phyloP scores from a whole-genome alignment of 768 basidiomycete species.

The Lactarius sp. region DNA sequence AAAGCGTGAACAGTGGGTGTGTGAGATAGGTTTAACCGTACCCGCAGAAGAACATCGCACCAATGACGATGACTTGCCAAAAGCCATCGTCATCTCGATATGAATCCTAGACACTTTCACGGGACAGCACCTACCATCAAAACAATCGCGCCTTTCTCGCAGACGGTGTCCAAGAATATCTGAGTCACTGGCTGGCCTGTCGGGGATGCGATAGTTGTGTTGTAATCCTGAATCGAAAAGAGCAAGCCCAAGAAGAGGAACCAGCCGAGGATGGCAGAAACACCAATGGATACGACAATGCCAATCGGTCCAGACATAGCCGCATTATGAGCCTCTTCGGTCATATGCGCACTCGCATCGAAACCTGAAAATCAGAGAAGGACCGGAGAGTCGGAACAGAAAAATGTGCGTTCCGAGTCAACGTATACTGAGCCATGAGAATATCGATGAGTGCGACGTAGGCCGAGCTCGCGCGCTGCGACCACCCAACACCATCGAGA shows the following conservation, averaged over 20 bases:
- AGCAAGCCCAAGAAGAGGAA: conserved; percentile 68
- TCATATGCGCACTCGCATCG: conserved; percentile 73
- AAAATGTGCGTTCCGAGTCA: conserved; percentile 41
- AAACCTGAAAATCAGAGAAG: conserved; percentile 43
- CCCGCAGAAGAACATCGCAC: conserved; percentile 74
- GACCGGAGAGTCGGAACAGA: not conserved
- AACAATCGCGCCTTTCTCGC: conserved; percentile 66
- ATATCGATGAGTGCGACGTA: conserved; percentile 72
- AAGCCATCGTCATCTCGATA: not conserved
- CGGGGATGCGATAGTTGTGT: conserved; percentile 44
- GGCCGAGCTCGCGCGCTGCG: conserved; percentile 56
- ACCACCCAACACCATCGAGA: conserved; percentile 50
- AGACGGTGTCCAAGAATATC: conserved; percentile 74
- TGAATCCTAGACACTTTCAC: not conserved
- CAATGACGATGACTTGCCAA: conserved; percentile 55
- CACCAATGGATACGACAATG: conserved; percentile 66
- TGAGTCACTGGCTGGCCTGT: conserved; percentile 73
- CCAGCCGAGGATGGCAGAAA: conserved; percentile 69
- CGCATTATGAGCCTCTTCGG: conserved; percentile 66
- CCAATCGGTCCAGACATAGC: conserved; percentile 61
- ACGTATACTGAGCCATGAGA: conserved; percentile 71
- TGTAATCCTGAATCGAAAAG: conserved; percentile 73
- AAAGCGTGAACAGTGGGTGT: not conserved
- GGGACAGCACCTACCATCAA: conserved; percentile 48
- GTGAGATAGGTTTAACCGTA: conserved; percentile 31